Base-by-base conservation (phyloP, 1,284 basidiomycete species). In the Mycena citricolor region DNA sequence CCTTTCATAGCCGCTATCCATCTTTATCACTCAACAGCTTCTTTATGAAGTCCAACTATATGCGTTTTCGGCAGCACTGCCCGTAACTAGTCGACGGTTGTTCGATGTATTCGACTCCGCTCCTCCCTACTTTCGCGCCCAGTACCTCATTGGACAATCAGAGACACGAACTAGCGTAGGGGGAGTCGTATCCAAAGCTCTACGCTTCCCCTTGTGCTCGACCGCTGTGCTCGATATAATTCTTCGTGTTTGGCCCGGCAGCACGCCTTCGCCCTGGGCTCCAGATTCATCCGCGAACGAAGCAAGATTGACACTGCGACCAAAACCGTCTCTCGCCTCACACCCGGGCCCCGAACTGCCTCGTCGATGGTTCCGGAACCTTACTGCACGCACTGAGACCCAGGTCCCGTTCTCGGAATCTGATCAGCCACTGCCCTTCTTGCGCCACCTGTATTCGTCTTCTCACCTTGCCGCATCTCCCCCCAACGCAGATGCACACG, bases 21-120 rank as follows among this genome's bases (percentile, higher is more conserved):
- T n/a, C n/a, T n/a, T n/a, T n/a, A n/a, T n/a, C n/a, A n/a, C n/a
- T n/a, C n/a, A n/a, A n/a, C 48, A 91, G 90, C 68, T 93, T 4
- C 61, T 91, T 0, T 83, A 86, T 54, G 78, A 88, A 42, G 73
- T 92, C 19, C 83, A 90, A 50, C 70, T 85, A 11, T 74, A 71
- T 48, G 78, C 86, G 1, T 62, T 76, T 8, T 89, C 83, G 12
- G 67, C 75, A 23, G 55, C 62, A 31, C 65, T 93, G 13, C 86
- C 87, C 1, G 64, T 67, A 33, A 68, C 74, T 21, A 83, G 73
- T 56, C 73, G 63, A 46, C 63, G 70, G 30, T 60, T 89, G 16
- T 61, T 79, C 49, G 40, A 60, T 5, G 66, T 83, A 5, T 83
- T 84, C 62, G 66, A 71, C 20, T 59, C 62, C 4, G 69, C 83